Evolutionary conservation across 345 rosid genomes (phyloP), one percentile per base, ranked within the genome.

Genomic region (Eutrema japonicum): DNA sequence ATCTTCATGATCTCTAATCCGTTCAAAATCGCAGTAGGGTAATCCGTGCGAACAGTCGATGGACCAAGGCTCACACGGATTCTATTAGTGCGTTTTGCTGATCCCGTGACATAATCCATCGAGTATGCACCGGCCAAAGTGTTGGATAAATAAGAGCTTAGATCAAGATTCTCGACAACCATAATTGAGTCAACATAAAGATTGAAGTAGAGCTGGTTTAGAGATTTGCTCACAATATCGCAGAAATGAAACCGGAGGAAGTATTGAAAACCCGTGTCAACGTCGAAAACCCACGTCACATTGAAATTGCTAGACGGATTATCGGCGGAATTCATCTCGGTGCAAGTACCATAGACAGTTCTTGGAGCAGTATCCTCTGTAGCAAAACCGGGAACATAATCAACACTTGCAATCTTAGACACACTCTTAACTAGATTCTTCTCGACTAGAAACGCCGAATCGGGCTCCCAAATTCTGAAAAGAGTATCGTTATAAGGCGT

Each of bases 221-320:
- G 79, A 16, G 72, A 40, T 0, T 8, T 0, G 38, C 92, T 89
- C 57, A 84, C 79, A 48, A 93, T 85, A 72, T 93, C 97, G 45
- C 98, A 93, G 79, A 91, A 86, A 79, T 93, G 97, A 76, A 91
- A 86, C 78, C 98, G 83, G 56, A 91, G 75, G 48, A 93, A 86
- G 69, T 89, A 88, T 74, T 80, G 87, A 81, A 70, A 91, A 7
- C 91, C 93, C 2, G 84, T 78, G 41, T 85, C 89, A 74, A 93
- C 83, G 9, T 57, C 30, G 45, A 93, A 93, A 50, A 77, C 80
- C 98, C 98, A 93, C 4, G 94, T 91, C 69, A 89, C 89, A 46
- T 93, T 93, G 82, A 93, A 83, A 64, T 84, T 87, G 81, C 78
- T 81, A 43, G 6, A 47, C 40, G 95, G 90, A 47, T 88, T 47